These are phyloP conservation scores for Retiboletus flavoniger DNA, from an alignment of 1,284 basidiomycete species.

Conservation along the genomic window DNA sequence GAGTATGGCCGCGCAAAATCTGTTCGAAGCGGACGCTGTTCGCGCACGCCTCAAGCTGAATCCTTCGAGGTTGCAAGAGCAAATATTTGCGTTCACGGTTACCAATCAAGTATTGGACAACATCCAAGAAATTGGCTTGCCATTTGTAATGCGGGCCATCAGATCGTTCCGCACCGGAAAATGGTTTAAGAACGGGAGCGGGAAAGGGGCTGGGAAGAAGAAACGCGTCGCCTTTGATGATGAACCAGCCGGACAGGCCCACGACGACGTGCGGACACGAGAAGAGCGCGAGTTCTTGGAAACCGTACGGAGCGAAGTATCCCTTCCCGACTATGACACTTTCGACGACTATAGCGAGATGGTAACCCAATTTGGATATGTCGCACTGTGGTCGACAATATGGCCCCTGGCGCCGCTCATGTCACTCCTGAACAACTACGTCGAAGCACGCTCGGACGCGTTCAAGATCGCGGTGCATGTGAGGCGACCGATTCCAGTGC, in stretches of 20 bases:
- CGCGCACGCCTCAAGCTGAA: conserved; percentile 59
- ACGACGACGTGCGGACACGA: conserved; percentile 53
- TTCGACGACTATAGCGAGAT: conserved; percentile 93
- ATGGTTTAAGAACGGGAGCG: conserved; percentile 28
- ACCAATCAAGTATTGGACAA: conserved; percentile 88
- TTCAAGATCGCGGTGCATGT: conserved; percentile 91
- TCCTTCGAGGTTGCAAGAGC: conserved; percentile 74
- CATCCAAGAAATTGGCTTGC: conserved; percentile 82
- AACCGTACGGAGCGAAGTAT: conserved; percentile 74
- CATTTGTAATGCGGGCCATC: conserved; percentile 71
- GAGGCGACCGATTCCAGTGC: conserved; percentile 80
- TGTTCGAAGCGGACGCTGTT: conserved; percentile 50
- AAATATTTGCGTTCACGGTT: conserved; percentile 94
- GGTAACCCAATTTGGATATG: conserved; percentile 93
- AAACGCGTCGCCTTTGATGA: conserved; percentile 76
- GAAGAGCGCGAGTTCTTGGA: conserved; percentile 76
- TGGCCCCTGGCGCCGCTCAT: conserved; percentile 94
- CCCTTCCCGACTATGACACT: conserved; percentile 77
- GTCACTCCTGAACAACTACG: conserved; percentile 82
- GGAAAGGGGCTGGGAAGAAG: conserved; percentile 43
- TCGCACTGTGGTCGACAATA: conserved; percentile 88
- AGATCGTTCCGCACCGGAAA: conserved; percentile 49
- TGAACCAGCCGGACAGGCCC: conserved; percentile 40
- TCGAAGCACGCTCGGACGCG: conserved; percentile 92
- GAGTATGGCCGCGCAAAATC: conserved; percentile 30